phyloP scores from a whole-genome alignment of 1,284 basidiomycete genomes.

The Agroathelia rolfsii region DNA sequence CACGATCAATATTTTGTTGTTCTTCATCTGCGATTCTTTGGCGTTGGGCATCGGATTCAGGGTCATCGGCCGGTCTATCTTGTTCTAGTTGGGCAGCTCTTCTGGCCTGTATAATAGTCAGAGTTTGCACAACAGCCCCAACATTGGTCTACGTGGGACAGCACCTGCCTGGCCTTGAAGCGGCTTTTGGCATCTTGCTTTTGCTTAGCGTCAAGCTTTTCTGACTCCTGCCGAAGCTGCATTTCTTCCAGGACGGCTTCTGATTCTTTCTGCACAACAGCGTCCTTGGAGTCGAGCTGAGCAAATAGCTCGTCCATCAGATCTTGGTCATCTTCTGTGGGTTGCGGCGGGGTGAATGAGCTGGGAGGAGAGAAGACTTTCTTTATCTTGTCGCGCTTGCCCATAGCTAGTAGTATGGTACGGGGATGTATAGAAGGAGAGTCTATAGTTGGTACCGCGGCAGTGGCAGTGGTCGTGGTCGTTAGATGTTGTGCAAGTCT shows the following conservation, averaged over 20 bases:
- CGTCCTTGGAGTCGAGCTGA: slow-evolving; percentile 57
- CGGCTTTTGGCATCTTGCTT: slow-evolving; percentile 66
- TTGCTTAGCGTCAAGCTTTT: slow-evolving; percentile 23
- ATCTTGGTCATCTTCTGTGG: slow-evolving; percentile 42
- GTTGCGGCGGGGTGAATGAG: slow-evolving; percentile 21
- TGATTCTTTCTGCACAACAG: slow-evolving; percentile 38
- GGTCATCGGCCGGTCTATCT: slow-evolving; percentile 47
- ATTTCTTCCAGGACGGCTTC: slow-evolving; percentile 40
- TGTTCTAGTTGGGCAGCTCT: slow-evolving; percentile 67
- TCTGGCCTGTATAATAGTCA: slow-evolving; percentile 44
- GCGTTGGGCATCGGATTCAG: slow-evolving; percentile 53
- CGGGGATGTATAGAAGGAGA: not conserved
- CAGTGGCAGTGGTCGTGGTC: too few species aligned
- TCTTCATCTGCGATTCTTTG: slow-evolving; percentile 67
- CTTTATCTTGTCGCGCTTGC: slow-evolving; percentile 47
- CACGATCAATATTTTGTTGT: slow-evolving; percentile 53
- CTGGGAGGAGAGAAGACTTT: slow-evolving; percentile 25
- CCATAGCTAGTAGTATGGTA: too few species aligned
- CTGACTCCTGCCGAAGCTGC: slow-evolving; percentile 30
- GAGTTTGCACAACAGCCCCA: slow-evolving; percentile 4
- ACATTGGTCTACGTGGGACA: slow-evolving; percentile 4
- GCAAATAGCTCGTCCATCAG: slow-evolving; percentile 65
- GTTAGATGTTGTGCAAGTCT: too few species aligned
- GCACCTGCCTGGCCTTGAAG: slow-evolving; percentile 74
- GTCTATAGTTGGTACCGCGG: not conserved